Conservation (phyloP, 2,329 filamentous ascomycete species). For the Cladosporium sphaerospermum region DNA sequence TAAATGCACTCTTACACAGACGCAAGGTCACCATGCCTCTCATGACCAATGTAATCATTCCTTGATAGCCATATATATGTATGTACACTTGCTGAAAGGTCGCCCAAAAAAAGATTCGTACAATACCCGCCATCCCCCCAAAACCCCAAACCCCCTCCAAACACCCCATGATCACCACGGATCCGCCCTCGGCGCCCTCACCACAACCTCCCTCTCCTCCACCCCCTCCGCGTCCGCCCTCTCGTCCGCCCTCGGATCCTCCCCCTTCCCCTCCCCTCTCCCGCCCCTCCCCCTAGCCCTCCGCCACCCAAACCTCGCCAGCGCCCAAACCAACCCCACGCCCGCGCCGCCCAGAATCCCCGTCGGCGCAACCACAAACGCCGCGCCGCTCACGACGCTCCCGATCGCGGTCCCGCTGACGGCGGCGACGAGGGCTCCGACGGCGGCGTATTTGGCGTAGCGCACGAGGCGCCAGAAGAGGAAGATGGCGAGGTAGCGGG, state of each 20-base stretch:
- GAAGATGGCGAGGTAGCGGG: slow-evolving; percentile 36
- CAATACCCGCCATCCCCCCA: not conserved
- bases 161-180: slow-evolving; percentile 2
- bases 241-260: slow-evolving; percentile 22
- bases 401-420: slow-evolving; percentile 34
- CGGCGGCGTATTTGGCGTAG: slow-evolving; percentile 39
- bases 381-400: slow-evolving; percentile 32
- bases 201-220: slow-evolving; percentile 13
- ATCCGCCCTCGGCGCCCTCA: slow-evolving; percentile 13
- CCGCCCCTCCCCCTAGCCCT: slow-evolving; percentile 29
- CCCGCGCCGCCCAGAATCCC: slow-evolving; percentile 34
- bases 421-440: slow-evolving; percentile 35
- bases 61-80: no score
- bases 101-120: not conserved
- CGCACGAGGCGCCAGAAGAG: slow-evolving; percentile 38
- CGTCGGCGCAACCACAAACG: slow-evolving; percentile 38
- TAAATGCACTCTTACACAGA: no score
- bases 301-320: slow-evolving; percentile 32
- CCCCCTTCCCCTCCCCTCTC: slow-evolving; percentile 13
- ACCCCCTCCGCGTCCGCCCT: slow-evolving; percentile 18
- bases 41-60: no score
- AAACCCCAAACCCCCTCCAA: no score
- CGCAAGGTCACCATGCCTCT: no score
- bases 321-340: slow-evolving; percentile 34
- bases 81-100: no score